These are phyloP conservation scores for Leccinum huronense DNA, from an alignment of 1,284 basidiomycete genomes.

Conservation along the genomic window DNA sequence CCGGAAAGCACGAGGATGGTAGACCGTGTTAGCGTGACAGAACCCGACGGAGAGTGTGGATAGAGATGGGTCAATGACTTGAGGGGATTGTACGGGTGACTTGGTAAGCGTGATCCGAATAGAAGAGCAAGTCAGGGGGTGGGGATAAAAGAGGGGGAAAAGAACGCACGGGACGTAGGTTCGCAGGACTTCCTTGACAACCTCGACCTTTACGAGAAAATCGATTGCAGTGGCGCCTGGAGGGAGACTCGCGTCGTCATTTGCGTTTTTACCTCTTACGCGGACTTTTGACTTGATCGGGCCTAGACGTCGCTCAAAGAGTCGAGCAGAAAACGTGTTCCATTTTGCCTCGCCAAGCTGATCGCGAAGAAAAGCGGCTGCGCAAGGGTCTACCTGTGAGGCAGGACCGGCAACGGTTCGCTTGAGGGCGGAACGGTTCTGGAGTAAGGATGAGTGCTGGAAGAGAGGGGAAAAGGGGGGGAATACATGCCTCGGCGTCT, in stretches of 20 bases:
- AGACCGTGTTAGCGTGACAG: constrained; percentile 46
- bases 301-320: constrained; percentile 47
- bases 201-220: constrained; percentile 52
- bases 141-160: constrained; percentile 2
- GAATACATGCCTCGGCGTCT: constrained; percentile 27
- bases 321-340: constrained; percentile 46
- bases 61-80: constrained; percentile 47
- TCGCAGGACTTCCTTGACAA: constrained; percentile 49
- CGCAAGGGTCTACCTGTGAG: constrained; percentile 43
- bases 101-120: constrained; percentile 29
- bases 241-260: constrained; percentile 28
- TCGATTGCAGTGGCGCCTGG: constrained; percentile 47
- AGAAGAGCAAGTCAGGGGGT: constrained; percentile 7
- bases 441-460: constrained; percentile 16
- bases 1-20: constrained; percentile 47
- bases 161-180: constrained; percentile 47
- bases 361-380: constrained; percentile 45
- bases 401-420: constrained; percentile 22
- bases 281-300: constrained; percentile 38
- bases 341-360: constrained; percentile 45
- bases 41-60: constrained; percentile 39
- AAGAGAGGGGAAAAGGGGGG: not conserved
- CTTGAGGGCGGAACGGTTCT: constrained; percentile 32
- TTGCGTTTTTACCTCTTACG: constrained; percentile 30
- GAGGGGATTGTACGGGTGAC: constrained; percentile 51